Evolutionary conservation across 371 early-diverging fungal species (phyloP).

Genomic region (Rhizopus sp.): DNA sequence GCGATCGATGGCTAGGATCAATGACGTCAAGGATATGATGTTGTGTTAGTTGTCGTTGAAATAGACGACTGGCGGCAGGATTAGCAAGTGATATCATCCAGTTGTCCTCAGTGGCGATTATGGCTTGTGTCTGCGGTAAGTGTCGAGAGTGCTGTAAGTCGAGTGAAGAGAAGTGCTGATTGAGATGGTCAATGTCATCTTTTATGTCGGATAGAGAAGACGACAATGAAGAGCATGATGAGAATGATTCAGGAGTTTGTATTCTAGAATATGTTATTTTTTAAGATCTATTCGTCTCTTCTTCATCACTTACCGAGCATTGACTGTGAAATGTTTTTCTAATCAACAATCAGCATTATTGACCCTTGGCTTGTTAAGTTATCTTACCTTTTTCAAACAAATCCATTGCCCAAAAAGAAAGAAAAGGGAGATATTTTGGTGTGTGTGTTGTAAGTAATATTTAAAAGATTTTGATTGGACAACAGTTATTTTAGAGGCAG

Average conservation of each 20-base stretch:
- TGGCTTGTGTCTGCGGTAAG: slow-evolving; percentile 65
- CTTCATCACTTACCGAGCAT: neutral
- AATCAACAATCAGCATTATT: neutral
- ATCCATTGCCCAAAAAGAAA: slow-evolving; percentile 9
- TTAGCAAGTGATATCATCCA: slow-evolving; percentile 64
- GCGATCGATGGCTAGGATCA: slow-evolving; percentile 50
- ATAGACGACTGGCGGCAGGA: slow-evolving; percentile 44
- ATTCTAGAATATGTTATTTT: neutral
- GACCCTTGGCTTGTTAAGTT: neutral
- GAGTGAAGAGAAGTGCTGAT: neutral
- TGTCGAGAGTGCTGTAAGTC: slow-evolving; percentile 35
- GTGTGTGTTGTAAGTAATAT: neutral
- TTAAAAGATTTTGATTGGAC: neutral
- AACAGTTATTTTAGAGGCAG: neutral
- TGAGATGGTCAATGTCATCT: neutral
- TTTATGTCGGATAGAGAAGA: neutral
- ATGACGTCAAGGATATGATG: slow-evolving; percentile 55
- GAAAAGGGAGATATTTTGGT: neutral
- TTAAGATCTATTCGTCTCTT: neutral
- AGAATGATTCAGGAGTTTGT: neutral
- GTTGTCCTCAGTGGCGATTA: slow-evolving; percentile 61
- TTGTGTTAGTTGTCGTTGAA: slow-evolving; percentile 35
- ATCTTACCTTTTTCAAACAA: slow-evolving; percentile 11
- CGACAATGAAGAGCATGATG: neutral
- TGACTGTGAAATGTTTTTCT: neutral